Percentiles rank a stretch among this genome's conserved stretches.
Evolutionary conservation across 2,329 filamentous ascomycete genomes (phyloP).

Genomic region (Cercospora berteroae): DNA sequence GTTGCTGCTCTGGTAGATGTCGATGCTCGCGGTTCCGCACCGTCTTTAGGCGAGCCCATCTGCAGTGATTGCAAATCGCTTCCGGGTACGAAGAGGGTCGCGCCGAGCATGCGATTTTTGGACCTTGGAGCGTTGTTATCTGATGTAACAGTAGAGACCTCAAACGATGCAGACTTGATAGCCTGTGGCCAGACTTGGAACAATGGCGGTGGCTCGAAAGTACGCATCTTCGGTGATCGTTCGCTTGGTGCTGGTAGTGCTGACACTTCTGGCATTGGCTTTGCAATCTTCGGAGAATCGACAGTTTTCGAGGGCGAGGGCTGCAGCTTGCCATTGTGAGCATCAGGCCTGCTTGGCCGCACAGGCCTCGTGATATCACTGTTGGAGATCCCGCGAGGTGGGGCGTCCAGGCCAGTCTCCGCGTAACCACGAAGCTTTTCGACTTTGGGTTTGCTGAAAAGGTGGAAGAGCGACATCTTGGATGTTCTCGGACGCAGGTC

Average conservation of each 20-base stretch:
- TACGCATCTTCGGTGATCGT: conserved; percentile 2
- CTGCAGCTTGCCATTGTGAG: conserved; percentile 6
- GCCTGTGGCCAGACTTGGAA: conserved; percentile 87
- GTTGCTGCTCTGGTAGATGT: conserved; percentile 21
- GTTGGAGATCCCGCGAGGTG: conserved; percentile 14
- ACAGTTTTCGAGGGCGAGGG: conserved; percentile 20
- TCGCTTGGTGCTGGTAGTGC: conserved; percentile 16
- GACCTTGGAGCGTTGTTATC: conserved; percentile 50
- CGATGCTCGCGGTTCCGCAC: conserved; percentile 19
- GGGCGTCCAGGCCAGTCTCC: conserved; percentile 41
- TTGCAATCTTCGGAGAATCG: conserved; percentile 8
- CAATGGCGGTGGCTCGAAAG: conserved; percentile 62
- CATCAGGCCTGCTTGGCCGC: background rate
- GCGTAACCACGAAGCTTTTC: conserved; percentile 49
- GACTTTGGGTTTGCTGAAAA: conserved; percentile 52
- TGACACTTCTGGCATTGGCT: conserved; percentile 10
- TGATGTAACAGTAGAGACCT: conserved; percentile 64
- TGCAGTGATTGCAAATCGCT: conserved; percentile 16
- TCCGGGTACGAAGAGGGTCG: conserved; percentile 13
- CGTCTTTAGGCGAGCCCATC: conserved; percentile 11
- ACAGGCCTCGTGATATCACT: conserved; percentile 11
- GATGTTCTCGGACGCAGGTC: conserved; percentile 22
- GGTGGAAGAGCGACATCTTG: conserved; percentile 50
- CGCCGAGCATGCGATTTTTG: conserved; percentile 16
- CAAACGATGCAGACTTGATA: conserved; percentile 69